Evolutionary conservation across 2,329 filamentous ascomycete species (phyloP).

Genomic region (Aspergillus hortae): DNA sequence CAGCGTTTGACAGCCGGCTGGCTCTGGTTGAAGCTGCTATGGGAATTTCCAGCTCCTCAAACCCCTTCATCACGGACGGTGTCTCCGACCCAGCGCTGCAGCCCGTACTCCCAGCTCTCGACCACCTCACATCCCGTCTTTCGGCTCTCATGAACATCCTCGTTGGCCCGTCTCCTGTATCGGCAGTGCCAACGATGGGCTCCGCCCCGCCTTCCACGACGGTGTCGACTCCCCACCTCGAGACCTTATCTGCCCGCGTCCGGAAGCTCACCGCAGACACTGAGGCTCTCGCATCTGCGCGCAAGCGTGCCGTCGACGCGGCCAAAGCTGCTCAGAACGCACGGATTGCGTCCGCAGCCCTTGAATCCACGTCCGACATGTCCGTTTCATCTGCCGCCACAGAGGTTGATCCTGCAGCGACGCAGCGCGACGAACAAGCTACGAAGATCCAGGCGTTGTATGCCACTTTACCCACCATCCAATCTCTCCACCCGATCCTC

Average conservation of each 20-base stretch:
- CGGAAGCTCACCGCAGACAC: constrained; percentile 44
- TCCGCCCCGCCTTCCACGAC: constrained; percentile 21
- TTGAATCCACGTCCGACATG: constrained; percentile 23
- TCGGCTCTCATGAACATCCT: constrained; percentile 60
- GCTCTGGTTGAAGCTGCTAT: constrained; percentile 74
- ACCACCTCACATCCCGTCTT: constrained; percentile 77
- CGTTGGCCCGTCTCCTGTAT: constrained; percentile 31
- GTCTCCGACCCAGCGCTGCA: constrained; percentile 51
- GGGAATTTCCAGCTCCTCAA: constrained; percentile 68
- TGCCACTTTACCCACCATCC: constrained; percentile 81
- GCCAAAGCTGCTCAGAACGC: constrained; percentile 41
- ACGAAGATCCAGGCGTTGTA: constrained; percentile 91
- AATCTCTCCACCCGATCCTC: constrained; percentile 77
- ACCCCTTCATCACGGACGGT: constrained; percentile 47
- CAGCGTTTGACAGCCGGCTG: constrained; percentile 82
- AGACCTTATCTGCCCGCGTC: constrained; percentile 42
- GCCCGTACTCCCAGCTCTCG: constrained; percentile 78
- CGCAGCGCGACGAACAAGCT: constrained; percentile 60
- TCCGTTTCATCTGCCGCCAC: constrained; percentile 37
- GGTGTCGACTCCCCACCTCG: constrained; percentile 40
- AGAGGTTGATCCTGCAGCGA: constrained; percentile 52
- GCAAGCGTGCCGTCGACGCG: constrained; percentile 41
- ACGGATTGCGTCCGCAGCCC: constrained; percentile 30
- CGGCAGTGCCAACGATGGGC: constrained; percentile 20
- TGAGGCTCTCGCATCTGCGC: constrained; percentile 41